phyloP scores from a whole-genome alignment of 2,329 filamentous ascomycete genomes.

The Colletotrichum somersetense region DNA sequence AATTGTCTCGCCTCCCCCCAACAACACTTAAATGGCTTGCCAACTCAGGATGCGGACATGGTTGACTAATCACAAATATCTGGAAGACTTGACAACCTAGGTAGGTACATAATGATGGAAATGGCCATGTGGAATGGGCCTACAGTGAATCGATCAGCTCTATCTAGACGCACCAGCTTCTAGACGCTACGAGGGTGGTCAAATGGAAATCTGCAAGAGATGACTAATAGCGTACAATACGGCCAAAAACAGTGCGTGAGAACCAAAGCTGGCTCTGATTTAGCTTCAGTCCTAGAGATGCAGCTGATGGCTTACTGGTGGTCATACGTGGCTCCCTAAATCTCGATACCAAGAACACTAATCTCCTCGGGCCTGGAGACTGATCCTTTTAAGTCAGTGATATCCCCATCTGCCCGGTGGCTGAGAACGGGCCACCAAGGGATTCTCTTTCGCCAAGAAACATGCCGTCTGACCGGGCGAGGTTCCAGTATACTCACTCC shows the following conservation, averaged over 20 bases:
- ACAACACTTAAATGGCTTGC: neutral
- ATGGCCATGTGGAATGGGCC: neutral
- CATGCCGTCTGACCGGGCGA: conserved; percentile 6
- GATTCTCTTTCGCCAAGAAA: neutral
- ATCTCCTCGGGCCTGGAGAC: too few relatives aligned
- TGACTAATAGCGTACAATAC: neutral
- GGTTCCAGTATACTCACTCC: conserved; percentile 11
- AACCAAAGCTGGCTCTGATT: conserved; percentile 24
- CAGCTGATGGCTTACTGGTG: conserved; percentile 26
- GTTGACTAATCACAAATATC: neutral
- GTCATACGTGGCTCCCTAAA: conserved; percentile 18
- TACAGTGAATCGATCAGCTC: neutral
- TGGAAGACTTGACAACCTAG: neutral
- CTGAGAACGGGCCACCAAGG: neutral
- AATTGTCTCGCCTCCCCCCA: neutral
- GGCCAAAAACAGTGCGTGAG: conserved; percentile 23
- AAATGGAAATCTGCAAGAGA: neutral
- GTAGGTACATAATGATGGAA: neutral
- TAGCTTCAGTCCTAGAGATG: conserved; percentile 14
- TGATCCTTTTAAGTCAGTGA: neutral
- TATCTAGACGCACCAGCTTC: neutral
- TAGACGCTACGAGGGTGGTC: neutral
- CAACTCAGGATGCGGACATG: neutral
- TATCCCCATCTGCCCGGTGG: too few relatives aligned
- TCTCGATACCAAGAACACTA: neutral